Evolutionary conservation across 2,329 filamentous ascomycete species (phyloP).

Genomic region (Nothomitra cinnamomea): DNA sequence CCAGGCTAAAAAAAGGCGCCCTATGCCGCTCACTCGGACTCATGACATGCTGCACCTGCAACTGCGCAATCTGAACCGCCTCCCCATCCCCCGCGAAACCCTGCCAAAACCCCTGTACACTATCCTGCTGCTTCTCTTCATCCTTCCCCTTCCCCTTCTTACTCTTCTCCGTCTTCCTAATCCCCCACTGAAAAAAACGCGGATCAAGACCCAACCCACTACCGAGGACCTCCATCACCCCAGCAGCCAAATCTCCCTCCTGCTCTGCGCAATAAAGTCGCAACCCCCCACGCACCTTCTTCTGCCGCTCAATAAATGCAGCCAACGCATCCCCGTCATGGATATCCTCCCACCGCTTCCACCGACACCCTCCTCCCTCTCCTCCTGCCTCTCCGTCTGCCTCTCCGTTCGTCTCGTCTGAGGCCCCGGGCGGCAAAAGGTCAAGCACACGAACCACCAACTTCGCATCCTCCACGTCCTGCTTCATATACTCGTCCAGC

Average conservation of each 20-base stretch:
- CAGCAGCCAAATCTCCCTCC: slow-evolving; percentile 8
- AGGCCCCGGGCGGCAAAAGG: too few species aligned
- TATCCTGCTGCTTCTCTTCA: too few species aligned
- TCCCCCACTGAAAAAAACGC: slow-evolving; percentile 8
- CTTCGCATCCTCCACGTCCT: slow-evolving; percentile 10
- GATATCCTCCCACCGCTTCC: slow-evolving; percentile 6
- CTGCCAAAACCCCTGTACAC: too few species aligned
- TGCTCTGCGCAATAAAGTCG: slow-evolving; percentile 10
- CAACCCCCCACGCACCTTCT: slow-evolving; percentile 7
- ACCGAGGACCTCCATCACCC: slow-evolving; percentile 11
- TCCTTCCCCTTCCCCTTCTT: too few species aligned
- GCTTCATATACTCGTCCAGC: slow-evolving; percentile 14
- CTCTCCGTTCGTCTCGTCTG: too few species aligned
- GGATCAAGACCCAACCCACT: slow-evolving; percentile 9
- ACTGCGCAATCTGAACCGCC: too few species aligned
- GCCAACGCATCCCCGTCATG: slow-evolving; percentile 2
- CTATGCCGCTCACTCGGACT: slow-evolving; percentile 12
- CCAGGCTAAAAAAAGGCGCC: slow-evolving; percentile 12
- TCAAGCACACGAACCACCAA: slow-evolving; percentile 15
- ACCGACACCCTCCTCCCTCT: too few species aligned
- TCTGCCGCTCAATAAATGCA: slow-evolving; percentile 7
- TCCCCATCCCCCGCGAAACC: too few species aligned
- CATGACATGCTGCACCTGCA: slow-evolving; percentile 9
- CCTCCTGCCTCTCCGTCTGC: too few species aligned
- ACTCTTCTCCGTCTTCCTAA: background rate